Conservation (phyloP, 1,284 basidiomycete species). For the Apiotrichum montevideense region DNA sequence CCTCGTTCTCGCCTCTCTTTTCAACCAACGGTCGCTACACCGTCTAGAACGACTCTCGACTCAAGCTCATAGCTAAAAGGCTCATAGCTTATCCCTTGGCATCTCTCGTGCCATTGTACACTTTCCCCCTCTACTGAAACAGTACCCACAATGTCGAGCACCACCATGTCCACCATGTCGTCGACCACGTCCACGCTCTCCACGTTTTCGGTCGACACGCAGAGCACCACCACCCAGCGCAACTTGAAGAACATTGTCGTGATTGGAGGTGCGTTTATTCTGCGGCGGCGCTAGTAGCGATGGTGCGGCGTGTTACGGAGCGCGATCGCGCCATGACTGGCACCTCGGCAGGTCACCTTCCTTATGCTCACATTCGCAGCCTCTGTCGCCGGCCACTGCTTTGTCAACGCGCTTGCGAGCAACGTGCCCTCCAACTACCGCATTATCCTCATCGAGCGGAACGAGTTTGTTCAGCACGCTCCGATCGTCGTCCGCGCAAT, state of each 20-base stretch:
- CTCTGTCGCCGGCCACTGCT: constrained; percentile 34
- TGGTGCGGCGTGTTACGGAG: too few relatives aligned
- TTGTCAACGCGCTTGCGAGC: constrained; percentile 39
- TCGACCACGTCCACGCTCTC: background rate
- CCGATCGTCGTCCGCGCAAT: constrained; percentile 45
- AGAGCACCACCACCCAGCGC: background rate
- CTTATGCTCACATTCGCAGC: constrained; percentile 17
- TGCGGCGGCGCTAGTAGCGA: too few relatives aligned
- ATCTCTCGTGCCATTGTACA: too few relatives aligned
- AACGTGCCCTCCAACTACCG: constrained; percentile 45
- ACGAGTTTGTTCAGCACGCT: constrained; percentile 43
- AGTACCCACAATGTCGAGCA: constrained; percentile 13
- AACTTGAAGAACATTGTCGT: constrained; percentile 34
- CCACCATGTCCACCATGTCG: background rate
- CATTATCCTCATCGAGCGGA: constrained; percentile 48
- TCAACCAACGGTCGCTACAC: too few relatives aligned
- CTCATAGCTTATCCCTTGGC: too few relatives aligned
- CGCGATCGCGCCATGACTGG: too few relatives aligned
- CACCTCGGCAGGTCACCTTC: too few relatives aligned
- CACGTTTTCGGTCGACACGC: background rate
- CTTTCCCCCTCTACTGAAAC: too few relatives aligned
- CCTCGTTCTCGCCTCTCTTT: too few relatives aligned
- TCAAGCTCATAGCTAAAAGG: too few relatives aligned
- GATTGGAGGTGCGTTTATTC: constrained; percentile 30
- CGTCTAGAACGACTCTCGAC: too few relatives aligned